Evolutionary conservation across 2,329 filamentous ascomycete genomes (phyloP).

Genomic region (Sporothrix phasma): DNA sequence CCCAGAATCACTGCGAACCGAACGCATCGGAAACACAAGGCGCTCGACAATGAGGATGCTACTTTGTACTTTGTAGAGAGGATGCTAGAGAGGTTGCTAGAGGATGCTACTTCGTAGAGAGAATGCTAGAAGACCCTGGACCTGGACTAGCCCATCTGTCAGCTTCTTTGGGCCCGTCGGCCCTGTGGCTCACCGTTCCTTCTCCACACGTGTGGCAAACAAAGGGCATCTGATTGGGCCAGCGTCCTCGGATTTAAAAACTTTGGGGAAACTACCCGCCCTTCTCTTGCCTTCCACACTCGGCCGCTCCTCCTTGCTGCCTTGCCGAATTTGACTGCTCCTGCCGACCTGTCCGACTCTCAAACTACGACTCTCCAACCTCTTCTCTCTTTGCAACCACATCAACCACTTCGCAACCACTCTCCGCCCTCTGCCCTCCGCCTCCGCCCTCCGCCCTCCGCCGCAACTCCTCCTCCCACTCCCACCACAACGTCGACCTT

Average conservation of each 20-base stretch:
- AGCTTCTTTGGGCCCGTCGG: too few relatives aligned
- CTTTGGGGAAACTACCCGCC: neutral
- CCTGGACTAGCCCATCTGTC: neutral
- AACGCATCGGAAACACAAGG: too few relatives aligned
- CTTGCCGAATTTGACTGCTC: neutral
- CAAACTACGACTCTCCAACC: neutral
- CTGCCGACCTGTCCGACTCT: neutral
- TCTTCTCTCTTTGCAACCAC: neutral
- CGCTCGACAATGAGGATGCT: too few relatives aligned
- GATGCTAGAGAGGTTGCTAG: too few relatives aligned
- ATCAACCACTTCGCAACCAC: neutral
- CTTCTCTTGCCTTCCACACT: neutral
- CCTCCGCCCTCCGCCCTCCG: neutral
- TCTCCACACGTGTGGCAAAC: slow-evolving; percentile 17
- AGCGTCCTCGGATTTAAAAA: slow-evolving; percentile 15
- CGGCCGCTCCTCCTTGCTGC: neutral
- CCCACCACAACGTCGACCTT: slow-evolving; percentile 6
- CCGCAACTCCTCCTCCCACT: neutral
- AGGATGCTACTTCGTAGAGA: too few relatives aligned
- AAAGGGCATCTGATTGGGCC: slow-evolving; percentile 16
- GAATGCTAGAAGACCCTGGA: neutral
- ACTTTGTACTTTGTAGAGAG: too few relatives aligned
- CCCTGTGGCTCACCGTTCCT: neutral
- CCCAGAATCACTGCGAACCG: neutral
- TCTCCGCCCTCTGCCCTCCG: neutral